Evolutionary conservation across 495 filamentous ascomycete genomes (phyloP), one percentile per base, ranked within the genome.

Genomic region (Neurospora sp.): DNA sequence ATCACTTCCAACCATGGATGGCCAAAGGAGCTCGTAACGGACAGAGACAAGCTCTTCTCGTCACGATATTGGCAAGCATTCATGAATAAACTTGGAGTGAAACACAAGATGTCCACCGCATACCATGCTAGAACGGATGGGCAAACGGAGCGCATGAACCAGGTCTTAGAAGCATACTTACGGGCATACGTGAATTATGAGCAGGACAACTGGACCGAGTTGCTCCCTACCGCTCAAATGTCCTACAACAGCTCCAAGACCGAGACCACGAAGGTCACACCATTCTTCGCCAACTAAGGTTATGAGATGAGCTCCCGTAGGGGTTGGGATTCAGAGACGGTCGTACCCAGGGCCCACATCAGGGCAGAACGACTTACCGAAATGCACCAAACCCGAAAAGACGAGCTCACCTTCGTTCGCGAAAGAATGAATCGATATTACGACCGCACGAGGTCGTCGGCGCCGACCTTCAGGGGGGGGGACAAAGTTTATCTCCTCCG

Each of bases 401-500:
- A 31, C 74, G 69, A 78, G 68, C 69, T 77, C 38, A 70, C 73
- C 40, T 77, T 76, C 37, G n/a, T 75, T 35, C 77, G 73, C 12
- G 8, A 61, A 70, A 14, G 37, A 12, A 70, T 73, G 69, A 76
- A 59, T 8, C 70, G n/a, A 42, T 79, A 79, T 12, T 72, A 73
- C 71, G 65, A 79, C 48, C 70, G 74, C 73, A 14, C 44, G 68
- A 74, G 69, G 68, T 48, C 73, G 53, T 73, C 78, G 68, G 74
- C 70, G 73, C 72, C 61, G 70, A 73, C 70, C 68, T 74, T 78
- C 44, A 78, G 77, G 74, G 70, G 71, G 73, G 74, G 74, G 74
- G 73, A 77, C 75, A 77, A 79, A 76, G 76, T 82, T 48, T 81
- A 80, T 35, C 76, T 82, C 10, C 45, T 76, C 70, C 73, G 61